Percentiles rank a stretch among this genome's conserved stretches.
These are phyloP conservation scores for Globisporangium echinulatum DNA, from an alignment of 352 stramenopile species.

Conservation along the genomic window DNA sequence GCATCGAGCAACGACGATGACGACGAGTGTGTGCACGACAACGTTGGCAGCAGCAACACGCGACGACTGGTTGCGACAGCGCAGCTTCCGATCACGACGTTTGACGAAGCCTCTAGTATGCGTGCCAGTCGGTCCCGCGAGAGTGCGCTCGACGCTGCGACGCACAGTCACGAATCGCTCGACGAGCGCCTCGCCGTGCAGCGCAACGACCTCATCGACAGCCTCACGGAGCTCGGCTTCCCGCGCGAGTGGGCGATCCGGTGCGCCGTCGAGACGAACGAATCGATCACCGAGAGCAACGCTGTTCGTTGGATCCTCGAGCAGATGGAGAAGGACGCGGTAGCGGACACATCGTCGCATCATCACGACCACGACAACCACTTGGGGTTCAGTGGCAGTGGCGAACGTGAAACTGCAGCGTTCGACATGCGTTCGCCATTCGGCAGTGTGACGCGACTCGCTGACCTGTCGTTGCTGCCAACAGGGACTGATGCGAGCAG, in stretches of 20 bases:
- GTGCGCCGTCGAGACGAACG: conserved; percentile 48
- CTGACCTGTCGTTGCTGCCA: conserved; percentile 8
- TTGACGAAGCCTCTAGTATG: not conserved
- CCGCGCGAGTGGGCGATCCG: conserved; percentile 68
- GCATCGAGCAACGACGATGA: no score
- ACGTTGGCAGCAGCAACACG: no score
- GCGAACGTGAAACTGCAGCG: not conserved
- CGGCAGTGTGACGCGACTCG: not conserved
- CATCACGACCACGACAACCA: no score
- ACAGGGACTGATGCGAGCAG: not conserved
- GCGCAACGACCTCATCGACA: conserved; percentile 58
- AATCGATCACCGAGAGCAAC: conserved; percentile 45
- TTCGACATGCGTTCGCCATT: not conserved
- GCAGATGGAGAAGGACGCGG: conserved; percentile 75
- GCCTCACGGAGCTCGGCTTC: conserved; percentile 79
- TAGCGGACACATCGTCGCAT: not conserved
- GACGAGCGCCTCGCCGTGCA: not conserved
- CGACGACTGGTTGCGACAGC: no score
- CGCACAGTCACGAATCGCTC: not conserved
- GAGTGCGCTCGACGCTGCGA: no score
- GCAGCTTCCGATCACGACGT: not conserved
- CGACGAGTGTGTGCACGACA: no score
- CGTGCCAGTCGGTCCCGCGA: no score
- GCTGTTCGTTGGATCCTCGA: conserved; percentile 89
- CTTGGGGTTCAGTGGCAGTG: no score